Conservation (phyloP, 495 filamentous ascomycete species). For the Hypoxylon rickii region DNA sequence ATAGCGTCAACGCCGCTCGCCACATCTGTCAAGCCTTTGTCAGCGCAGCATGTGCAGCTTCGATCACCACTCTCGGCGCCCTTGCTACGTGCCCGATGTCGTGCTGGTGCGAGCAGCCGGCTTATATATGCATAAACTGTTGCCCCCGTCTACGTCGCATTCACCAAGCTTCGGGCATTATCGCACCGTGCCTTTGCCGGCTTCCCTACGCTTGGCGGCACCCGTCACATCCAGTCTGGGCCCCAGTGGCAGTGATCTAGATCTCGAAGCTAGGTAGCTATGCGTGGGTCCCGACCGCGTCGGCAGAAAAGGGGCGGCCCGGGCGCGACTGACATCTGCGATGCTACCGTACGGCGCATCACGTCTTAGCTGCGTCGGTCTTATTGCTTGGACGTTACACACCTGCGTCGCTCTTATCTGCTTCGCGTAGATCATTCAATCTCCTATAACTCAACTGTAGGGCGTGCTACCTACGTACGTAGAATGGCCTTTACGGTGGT, state of each 20-base stretch:
- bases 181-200: not conserved
- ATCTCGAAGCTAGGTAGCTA: too few species aligned
- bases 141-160: too few species aligned
- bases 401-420: slow-evolving; percentile 10
- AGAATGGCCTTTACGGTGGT: too few species aligned
- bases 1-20: not conserved
- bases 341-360: slow-evolving; percentile 18
- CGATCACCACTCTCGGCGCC: too few species aligned
- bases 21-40: not conserved
- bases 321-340: not conserved
- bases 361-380: too few species aligned
- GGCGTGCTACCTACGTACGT: slow-evolving; percentile 8
- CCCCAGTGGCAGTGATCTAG: not conserved
- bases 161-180: too few species aligned
- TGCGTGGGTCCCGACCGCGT: too few species aligned
- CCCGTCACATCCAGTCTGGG: not conserved
- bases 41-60: not conserved
- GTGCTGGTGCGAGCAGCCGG: too few species aligned
- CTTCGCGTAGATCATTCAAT: slow-evolving; percentile 3
- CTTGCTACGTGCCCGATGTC: too few species aligned
- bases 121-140: too few species aligned
- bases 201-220: not conserved
- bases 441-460: slow-evolving; percentile 1
- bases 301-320: not conserved
- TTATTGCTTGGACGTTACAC: slow-evolving; percentile 11